Conservation (phyloP, 1,284 basidiomycete species). For the Malassezia dermatis region DNA sequence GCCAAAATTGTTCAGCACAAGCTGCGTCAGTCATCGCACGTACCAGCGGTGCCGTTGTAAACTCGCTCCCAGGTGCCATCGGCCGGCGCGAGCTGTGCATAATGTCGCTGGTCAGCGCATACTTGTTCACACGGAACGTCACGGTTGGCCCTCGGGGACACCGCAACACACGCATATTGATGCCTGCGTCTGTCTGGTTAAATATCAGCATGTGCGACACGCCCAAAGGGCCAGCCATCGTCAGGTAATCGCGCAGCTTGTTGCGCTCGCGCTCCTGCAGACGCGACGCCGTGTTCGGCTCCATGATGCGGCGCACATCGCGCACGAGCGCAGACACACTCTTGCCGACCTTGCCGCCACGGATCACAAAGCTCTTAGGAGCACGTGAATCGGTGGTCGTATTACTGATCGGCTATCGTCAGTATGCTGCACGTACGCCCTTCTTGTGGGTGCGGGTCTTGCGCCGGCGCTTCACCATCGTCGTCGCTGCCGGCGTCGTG, state of each 20-base stretch:
- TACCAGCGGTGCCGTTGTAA: conserved; percentile 72
- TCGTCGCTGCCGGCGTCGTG: not conserved
- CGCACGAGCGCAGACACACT: conserved; percentile 79
- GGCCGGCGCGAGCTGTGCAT: conserved; percentile 60
- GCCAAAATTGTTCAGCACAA: conserved; percentile 61
- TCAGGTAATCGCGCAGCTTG: conserved; percentile 85
- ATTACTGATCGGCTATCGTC: conserved; percentile 25
- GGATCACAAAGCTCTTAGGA: conserved; percentile 68
- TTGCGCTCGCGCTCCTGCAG: conserved; percentile 84
- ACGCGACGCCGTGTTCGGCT: conserved; percentile 89
- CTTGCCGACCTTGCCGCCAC: conserved; percentile 79
- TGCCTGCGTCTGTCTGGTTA: conserved; percentile 55
- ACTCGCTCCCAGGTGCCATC: conserved; percentile 64
- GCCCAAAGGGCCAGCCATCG: conserved; percentile 78
- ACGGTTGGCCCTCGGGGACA: conserved; percentile 87
- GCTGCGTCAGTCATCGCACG: conserved; percentile 54
- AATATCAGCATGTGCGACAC: conserved; percentile 91
- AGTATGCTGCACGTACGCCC: conserved; percentile 13
- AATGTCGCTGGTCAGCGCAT: conserved; percentile 77
- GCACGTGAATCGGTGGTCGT: conserved; percentile 24
- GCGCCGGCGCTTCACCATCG: conserved; percentile 18
- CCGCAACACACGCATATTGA: conserved; percentile 69
- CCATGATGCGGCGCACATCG: conserved; percentile 89
- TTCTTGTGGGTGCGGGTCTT: conserved; percentile 46
- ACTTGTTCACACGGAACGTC: conserved; percentile 83